These are phyloP conservation scores for Mucor indicus DNA, from an alignment of 371 early-diverging fungal genomes.

Conservation along the genomic window DNA sequence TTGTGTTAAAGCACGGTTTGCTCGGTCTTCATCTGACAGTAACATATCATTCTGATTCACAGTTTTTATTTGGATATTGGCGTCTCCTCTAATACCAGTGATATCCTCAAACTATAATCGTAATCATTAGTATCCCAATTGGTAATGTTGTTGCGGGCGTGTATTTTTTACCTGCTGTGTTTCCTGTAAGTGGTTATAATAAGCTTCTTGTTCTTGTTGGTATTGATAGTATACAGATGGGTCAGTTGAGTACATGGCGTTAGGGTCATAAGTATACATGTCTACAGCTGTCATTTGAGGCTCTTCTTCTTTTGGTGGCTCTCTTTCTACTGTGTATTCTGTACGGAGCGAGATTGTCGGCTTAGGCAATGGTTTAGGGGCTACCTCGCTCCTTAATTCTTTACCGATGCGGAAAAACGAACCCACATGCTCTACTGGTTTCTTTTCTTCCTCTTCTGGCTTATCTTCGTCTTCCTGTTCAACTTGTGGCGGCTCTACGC, in stretches of 20 bases:
- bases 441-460: neutral
- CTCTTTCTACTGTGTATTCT: conserved; percentile 4
- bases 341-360: conserved; percentile 2
- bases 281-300: conserved; percentile 23
- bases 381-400: conserved; percentile 21
- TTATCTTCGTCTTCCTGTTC: conserved; percentile 8
- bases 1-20: conserved; percentile 16
- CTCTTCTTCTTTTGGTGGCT: conserved; percentile 3
- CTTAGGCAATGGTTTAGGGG: conserved; percentile 2
- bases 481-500: too few relatives aligned
- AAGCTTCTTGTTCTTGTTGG: conserved; percentile 26
- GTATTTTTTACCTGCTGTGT: too few relatives aligned
- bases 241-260: conserved; percentile 48
- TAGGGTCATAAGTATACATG: conserved; percentile 39
- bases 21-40: conserved; percentile 42
- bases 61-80: conserved; percentile 44
- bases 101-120: conserved; percentile 36
- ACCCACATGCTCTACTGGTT: conserved; percentile 15
- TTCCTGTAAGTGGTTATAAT: neutral
- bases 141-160: too few relatives aligned
- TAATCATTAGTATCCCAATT: neutral
- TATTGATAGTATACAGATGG: conserved; percentile 48
- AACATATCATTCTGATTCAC: conserved; percentile 52
- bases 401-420: conserved; percentile 34
- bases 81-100: conserved; percentile 42